These are phyloP conservation scores for Rhodotorula sp. DNA, from an alignment of 1,284 basidiomycete species.

Conservation along the genomic window DNA sequence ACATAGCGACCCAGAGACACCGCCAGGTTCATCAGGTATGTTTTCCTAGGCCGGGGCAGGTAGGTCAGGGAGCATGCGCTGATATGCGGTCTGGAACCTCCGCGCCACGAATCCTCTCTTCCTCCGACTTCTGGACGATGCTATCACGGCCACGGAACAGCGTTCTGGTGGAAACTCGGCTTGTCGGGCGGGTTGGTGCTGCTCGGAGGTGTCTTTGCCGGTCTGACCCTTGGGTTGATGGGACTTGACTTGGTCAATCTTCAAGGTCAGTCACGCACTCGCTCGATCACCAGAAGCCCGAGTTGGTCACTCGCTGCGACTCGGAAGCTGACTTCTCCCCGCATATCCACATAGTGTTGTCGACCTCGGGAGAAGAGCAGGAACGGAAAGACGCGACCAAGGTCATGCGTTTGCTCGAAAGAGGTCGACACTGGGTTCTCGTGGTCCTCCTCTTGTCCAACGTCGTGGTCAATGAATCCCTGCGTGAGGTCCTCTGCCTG, in stretches of 20 bases:
- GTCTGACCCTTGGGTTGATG: slow-evolving; percentile 56
- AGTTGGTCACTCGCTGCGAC: too few species aligned
- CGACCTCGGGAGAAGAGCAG: slow-evolving; percentile 49
- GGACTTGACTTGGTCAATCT: slow-evolving; percentile 84
- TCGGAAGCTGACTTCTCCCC: slow-evolving; percentile 48
- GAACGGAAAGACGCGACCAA: slow-evolving; percentile 47
- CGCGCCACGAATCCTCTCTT: neutral
- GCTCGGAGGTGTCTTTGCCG: slow-evolving; percentile 53
- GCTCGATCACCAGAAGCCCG: too few species aligned
- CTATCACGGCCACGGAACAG: neutral
- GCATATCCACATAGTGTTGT: slow-evolving; percentile 38
- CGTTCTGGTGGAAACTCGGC: slow-evolving; percentile 35
- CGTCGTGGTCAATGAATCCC: slow-evolving; percentile 51
- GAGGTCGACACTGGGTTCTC: slow-evolving; percentile 47
- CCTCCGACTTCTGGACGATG: too few species aligned
- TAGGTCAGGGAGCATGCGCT: neutral
- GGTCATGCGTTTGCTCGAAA: slow-evolving; percentile 50
- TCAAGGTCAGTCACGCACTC: slow-evolving; percentile 42
- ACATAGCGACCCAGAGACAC: slow-evolving; percentile 1
- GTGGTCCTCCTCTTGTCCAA: slow-evolving; percentile 51
- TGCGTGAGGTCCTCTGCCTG: slow-evolving; percentile 16
- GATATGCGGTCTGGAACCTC: neutral
- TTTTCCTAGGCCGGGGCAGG: rapidly evolving
- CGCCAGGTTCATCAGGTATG: slow-evolving; percentile 5
- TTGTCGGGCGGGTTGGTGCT: slow-evolving; percentile 24